These are phyloP conservation scores for Alternaria gansuensis DNA, from an alignment of 2,329 filamentous ascomycete genomes.

Conservation along the genomic window DNA sequence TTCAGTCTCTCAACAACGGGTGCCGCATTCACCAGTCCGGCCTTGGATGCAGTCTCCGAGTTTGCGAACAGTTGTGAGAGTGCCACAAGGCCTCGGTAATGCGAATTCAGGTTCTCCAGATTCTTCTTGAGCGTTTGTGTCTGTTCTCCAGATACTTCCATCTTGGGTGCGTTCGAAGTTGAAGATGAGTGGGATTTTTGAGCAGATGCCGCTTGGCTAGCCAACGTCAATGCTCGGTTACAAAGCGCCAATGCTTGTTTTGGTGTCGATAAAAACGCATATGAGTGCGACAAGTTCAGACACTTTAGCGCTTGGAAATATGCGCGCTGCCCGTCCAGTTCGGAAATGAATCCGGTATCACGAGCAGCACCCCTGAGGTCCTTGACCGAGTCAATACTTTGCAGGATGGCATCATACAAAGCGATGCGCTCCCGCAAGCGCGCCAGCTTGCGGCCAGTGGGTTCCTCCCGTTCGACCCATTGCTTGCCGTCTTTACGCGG, in stretches of 20 bases:
- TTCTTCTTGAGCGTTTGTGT: slow-evolving; percentile 67
- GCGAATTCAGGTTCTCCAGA: slow-evolving; percentile 76
- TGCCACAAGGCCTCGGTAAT: slow-evolving; percentile 85
- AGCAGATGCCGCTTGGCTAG: slow-evolving; percentile 60
- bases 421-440: slow-evolving; percentile 86
- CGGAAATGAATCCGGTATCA: slow-evolving; percentile 76
- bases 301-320: slow-evolving; percentile 94
- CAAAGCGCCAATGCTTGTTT: slow-evolving; percentile 87
- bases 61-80: slow-evolving; percentile 71
- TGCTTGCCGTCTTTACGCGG: slow-evolving; percentile 61
- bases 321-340: slow-evolving; percentile 77
- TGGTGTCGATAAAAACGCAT: slow-evolving; percentile 75
- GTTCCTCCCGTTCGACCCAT: slow-evolving; percentile 65
- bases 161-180: slow-evolving; percentile 65
- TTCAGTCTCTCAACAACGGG: slow-evolving; percentile 79
- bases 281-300: slow-evolving; percentile 84
- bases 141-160: slow-evolving; percentile 71
- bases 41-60: slow-evolving; percentile 59
- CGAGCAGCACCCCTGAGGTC: slow-evolving; percentile 90
- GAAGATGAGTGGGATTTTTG: slow-evolving; percentile 46
- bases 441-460: slow-evolving; percentile 77
- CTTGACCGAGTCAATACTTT: slow-evolving; percentile 89
- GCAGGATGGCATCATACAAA: slow-evolving; percentile 87
- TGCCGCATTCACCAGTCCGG: slow-evolving; percentile 54
- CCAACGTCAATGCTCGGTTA: slow-evolving; percentile 73